These are phyloP conservation scores for Exophiala sideris DNA, from an alignment of 2,329 filamentous ascomycete genomes.

Conservation along the genomic window DNA sequence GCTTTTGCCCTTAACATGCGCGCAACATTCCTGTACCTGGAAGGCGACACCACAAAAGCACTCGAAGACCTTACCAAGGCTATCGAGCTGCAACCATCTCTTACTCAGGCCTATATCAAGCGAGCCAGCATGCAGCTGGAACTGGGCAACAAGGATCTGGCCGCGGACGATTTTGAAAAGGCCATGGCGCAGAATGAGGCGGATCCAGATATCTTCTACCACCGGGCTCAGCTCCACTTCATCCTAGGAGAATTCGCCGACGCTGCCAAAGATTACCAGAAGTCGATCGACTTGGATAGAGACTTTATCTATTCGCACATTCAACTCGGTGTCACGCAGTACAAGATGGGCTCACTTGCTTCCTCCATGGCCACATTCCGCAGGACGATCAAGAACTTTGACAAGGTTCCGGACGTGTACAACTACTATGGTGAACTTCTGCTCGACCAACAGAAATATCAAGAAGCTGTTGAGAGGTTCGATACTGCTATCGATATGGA, in stretches of 20 bases:
- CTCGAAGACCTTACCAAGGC: conserved; percentile 86
- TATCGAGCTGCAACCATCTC: conserved; percentile 78
- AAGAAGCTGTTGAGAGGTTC: conserved; percentile 96
- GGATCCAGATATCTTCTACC: conserved; percentile 98
- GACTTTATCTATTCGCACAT: conserved; percentile 99
- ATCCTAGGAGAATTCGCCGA: conserved; percentile 91
- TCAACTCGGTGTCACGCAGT: conserved; percentile 97
- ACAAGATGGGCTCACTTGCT: conserved; percentile 98
- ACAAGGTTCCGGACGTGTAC: conserved; percentile 94
- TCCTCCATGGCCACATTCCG: conserved; percentile 99
- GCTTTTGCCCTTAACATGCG: conserved; percentile 94
- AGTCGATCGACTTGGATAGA: conserved; percentile 93
- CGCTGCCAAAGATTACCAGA: conserved; percentile 97
- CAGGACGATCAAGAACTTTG: conserved; percentile 96
- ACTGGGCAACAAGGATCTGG: conserved; percentile 80
- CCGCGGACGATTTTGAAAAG: conserved; percentile 80
- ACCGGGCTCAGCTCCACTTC: conserved; percentile 96
- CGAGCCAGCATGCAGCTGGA: conserved; percentile 97
- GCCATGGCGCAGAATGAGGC: conserved; percentile 79
- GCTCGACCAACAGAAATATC: conserved; percentile 92
- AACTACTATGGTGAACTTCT: conserved; percentile 99
- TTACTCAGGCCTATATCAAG: conserved; percentile 98
- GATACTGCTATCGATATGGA: conserved; percentile 99
- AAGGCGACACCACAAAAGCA: conserved; percentile 80
- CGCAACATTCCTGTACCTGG: conserved; percentile 90